Evolutionary conservation across 768 basidiomycete species (phyloP).

Genomic region (Kondoa subrosea): DNA sequence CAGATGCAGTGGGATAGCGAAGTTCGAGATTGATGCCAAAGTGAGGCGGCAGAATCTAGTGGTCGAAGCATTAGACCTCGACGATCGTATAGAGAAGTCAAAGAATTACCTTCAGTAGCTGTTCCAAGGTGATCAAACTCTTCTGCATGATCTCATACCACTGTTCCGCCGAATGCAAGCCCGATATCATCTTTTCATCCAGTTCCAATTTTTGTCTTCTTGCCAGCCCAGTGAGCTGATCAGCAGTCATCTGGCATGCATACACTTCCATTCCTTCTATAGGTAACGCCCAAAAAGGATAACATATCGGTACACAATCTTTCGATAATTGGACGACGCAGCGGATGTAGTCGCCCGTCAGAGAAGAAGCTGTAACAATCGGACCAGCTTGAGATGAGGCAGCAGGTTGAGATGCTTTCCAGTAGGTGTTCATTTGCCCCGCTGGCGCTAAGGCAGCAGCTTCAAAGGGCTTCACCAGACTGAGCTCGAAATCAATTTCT

Average conservation of each 20-base stretch:
- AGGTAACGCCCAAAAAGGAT: constrained; percentile 57
- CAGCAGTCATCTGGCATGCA: constrained; percentile 65
- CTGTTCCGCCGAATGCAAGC: constrained; percentile 22
- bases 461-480: constrained; percentile 70
- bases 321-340: constrained; percentile 77
- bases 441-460: constrained; percentile 86
- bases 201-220: constrained; percentile 30
- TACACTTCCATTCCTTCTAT: constrained; percentile 54
- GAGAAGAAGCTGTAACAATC: constrained; percentile 62
- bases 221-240: constrained; percentile 60
- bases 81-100: neutral
- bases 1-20: constrained; percentile 49
- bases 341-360: constrained; percentile 74
- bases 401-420: constrained; percentile 62
- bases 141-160: constrained; percentile 33
- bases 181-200: constrained; percentile 3
- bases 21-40: constrained; percentile 70
- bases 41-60: constrained; percentile 32
- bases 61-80: constrained; percentile 36
- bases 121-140: constrained; percentile 52
- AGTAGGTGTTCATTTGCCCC: constrained; percentile 91
- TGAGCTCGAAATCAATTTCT: constrained; percentile 79
- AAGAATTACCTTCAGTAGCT: constrained; percentile 51
- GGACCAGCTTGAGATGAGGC: constrained; percentile 32
- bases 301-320: constrained; percentile 79